A percentile compares a stretch with the other conserved stretches of the same genome.
Evolutionary conservation across 192 early-diverging fungal species (phyloP).

Genomic region (Geosiphon pyriformis): DNA sequence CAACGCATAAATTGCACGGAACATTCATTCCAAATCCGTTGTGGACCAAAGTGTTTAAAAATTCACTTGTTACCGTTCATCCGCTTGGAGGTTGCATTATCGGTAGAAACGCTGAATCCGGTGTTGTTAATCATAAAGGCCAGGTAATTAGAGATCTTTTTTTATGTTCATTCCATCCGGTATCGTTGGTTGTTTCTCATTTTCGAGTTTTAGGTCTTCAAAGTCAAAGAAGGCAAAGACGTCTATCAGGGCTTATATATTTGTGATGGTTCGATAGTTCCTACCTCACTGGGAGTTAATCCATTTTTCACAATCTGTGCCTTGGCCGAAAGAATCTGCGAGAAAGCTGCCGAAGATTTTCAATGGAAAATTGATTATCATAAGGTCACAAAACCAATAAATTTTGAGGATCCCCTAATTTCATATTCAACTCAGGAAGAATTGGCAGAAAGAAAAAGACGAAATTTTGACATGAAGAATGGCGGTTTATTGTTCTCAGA

Average conservation of each 20-base stretch:
- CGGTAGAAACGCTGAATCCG: constrained; percentile 29
- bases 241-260: constrained; percentile 45
- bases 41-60: constrained; percentile 25
- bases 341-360: constrained; percentile 31
- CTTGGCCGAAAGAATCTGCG: constrained; percentile 38
- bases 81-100: constrained; percentile 44
- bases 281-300: constrained; percentile 44
- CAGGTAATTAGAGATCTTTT: constrained; percentile 23
- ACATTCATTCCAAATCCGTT: constrained; percentile 37
- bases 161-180: background rate
- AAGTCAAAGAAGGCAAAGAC: constrained; percentile 26
- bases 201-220: constrained; percentile 31
- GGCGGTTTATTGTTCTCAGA: constrained; percentile 35
- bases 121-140: constrained; percentile 47
- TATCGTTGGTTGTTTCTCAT: background rate
- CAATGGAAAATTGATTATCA: constrained; percentile 39
- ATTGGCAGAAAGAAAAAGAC: background rate
- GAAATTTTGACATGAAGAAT: constrained; percentile 13
- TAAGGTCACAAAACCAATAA: constrained; percentile 25
- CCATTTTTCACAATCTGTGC: constrained; percentile 45
- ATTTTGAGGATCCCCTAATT: constrained; percentile 29
- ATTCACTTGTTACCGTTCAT: constrained; percentile 41
- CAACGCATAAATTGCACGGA: constrained; percentile 26
- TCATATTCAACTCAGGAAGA: constrained; percentile 16
- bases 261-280: constrained; percentile 43